Conservation (phyloP, 31 red algal species). For the Endocladia muricata region DNA sequence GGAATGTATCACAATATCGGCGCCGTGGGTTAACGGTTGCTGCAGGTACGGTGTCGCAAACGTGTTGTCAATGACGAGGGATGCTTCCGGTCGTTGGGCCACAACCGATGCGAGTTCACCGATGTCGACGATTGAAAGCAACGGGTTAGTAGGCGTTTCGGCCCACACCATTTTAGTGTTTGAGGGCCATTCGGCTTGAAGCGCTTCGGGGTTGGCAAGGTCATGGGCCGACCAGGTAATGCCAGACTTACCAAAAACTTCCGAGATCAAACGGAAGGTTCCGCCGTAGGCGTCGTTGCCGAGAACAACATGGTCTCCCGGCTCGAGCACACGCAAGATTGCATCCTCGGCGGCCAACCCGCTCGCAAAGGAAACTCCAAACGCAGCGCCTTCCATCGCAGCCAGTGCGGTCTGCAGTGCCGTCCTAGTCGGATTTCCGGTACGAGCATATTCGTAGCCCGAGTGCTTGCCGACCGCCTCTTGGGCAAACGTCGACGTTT, state of each 20-base stretch:
- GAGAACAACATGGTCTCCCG: conserved; percentile 66
- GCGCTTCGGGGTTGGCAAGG: background rate
- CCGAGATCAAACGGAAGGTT: conserved; percentile 44
- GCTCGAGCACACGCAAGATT: background rate
- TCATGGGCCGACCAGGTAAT: conserved; percentile 44
- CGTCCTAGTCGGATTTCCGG: too few species aligned
- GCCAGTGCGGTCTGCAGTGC: too few species aligned
- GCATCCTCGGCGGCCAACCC: background rate
- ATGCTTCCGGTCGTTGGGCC: background rate
- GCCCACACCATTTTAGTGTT: conserved; percentile 47
- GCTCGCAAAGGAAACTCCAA: background rate
- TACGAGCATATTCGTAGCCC: too few species aligned
- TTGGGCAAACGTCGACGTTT: too few species aligned
- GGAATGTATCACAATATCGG: conserved; percentile 39
- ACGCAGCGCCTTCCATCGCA: background rate
- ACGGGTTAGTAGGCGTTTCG: conserved; percentile 71
- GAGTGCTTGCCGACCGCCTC: too few species aligned
- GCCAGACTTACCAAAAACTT: conserved; percentile 35
- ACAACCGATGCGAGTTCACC: conserved; percentile 9
- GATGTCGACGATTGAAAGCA: conserved; percentile 56
- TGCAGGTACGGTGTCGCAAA: conserved; percentile 51
- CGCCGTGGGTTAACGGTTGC: conserved; percentile 41
- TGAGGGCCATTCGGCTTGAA: background rate
- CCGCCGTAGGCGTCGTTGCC: conserved; percentile 67
- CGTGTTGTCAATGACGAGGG: conserved; percentile 71